A percentile compares a stretch with the other conserved stretches of the same genome.
Conservation (phyloP, 1,139 yeast species). For the Scheffersomyces insectosa region DNA sequence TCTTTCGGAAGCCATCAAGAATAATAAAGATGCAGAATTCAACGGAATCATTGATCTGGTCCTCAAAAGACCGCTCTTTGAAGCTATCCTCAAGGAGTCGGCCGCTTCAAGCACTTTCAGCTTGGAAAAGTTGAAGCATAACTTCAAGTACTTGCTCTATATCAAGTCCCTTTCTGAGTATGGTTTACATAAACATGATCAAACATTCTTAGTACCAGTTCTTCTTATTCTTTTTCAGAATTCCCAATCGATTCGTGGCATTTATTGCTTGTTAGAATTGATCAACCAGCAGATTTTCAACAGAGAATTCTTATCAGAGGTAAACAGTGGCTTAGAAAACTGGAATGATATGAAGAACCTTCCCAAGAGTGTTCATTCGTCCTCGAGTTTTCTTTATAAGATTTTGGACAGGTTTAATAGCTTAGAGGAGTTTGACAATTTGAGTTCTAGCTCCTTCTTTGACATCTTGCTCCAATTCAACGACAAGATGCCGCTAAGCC, state of each 20-base stretch:
- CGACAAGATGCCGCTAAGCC: conserved; percentile 44
- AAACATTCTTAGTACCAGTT: conserved; percentile 40
- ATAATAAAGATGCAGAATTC: conserved; percentile 38
- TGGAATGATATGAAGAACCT: conserved; percentile 27
- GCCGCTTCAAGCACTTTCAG: conserved; percentile 11
- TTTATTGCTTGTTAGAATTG: conserved; percentile 34
- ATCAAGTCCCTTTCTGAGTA: conserved; percentile 39
- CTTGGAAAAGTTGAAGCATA: conserved; percentile 19
- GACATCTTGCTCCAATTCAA: conserved; percentile 40
- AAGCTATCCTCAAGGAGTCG: conserved; percentile 23
- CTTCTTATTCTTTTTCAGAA: conserved; percentile 32
- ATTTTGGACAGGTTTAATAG: conserved; percentile 24
- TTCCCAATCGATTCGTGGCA: conserved; percentile 23
- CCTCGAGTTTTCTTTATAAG: conserved; percentile 18
- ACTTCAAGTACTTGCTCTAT: conserved; percentile 34
- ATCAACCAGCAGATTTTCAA: conserved; percentile 35
- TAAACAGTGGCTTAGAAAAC: conserved; percentile 26
- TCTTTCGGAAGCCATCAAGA: conserved; percentile 30
- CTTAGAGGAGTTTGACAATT: conserved; percentile 33
- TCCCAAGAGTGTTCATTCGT: conserved; percentile 2
- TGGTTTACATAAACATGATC: conserved; percentile 44
- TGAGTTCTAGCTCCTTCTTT: conserved; percentile 32
- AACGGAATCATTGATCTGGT: conserved; percentile 25
- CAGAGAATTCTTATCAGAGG: conserved; percentile 23
- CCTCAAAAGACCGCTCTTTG: conserved; percentile 33